Evolutionary conservation across 2,329 filamentous ascomycete genomes (phyloP).

Genomic region (Aspergillus sergii): DNA sequence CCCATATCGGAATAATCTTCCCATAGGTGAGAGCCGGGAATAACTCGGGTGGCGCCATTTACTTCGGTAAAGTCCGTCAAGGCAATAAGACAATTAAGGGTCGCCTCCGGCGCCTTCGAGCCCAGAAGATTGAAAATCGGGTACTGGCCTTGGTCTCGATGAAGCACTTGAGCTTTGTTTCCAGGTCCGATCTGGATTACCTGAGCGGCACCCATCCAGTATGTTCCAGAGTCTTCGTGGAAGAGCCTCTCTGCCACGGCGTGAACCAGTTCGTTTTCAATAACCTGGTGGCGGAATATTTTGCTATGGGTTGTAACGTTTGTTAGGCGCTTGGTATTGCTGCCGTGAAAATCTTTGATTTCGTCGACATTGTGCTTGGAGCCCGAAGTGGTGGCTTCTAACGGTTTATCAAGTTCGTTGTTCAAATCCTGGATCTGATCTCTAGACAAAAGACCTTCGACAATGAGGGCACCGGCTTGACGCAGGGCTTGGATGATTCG

Average conservation of each 20-base stretch:
- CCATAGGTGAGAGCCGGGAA: conserved; percentile 7
- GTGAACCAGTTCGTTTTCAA: conserved; percentile 13
- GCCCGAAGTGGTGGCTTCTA: not conserved
- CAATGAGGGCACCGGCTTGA: not conserved
- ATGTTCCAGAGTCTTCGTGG: conserved; percentile 6
- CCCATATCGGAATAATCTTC: conserved; percentile 4
- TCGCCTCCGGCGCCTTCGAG: conserved; percentile 7
- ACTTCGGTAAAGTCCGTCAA: conserved; percentile 10
- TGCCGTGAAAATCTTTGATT: not conserved
- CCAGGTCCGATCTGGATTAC: conserved; percentile 18
- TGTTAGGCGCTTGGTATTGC: not conserved
- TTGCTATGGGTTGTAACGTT: not conserved
- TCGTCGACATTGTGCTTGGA: not conserved
- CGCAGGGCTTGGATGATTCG: not conserved
- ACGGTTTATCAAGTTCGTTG: not conserved
- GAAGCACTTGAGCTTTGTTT: conserved; percentile 13
- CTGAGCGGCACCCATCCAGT: conserved; percentile 17
- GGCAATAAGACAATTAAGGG: conserved; percentile 19
- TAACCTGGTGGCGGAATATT: conserved; percentile 8
- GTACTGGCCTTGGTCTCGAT: conserved; percentile 13
- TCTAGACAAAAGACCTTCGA: not conserved
- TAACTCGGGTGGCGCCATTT: conserved; percentile 8
- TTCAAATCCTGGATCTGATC: not conserved
- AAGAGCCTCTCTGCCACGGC: conserved; percentile 9
- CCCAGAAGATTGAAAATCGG: not conserved